Evolutionary conservation across 169 alveolate species (phyloP).

Genomic region (Plasmodium cynomolgi): DNA sequence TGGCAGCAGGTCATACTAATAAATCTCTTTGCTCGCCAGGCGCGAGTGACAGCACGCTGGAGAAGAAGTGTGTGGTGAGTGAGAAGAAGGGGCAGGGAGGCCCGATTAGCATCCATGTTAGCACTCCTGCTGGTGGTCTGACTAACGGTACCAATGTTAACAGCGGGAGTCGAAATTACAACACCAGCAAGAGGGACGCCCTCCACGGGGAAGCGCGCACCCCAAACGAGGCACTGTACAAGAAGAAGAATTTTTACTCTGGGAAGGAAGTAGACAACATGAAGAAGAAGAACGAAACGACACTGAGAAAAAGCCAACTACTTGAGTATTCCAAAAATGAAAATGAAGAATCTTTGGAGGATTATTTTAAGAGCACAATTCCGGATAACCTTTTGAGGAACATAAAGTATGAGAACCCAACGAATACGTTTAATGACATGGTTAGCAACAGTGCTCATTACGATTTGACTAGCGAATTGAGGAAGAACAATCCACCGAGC

Average conservation of each 20-base stretch:
- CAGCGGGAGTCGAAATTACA: background rate
- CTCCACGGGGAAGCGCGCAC: background rate
- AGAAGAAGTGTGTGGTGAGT: background rate
- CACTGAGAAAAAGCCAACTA: background rate
- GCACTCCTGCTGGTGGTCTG: background rate
- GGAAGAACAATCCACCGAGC: background rate
- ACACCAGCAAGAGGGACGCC: background rate
- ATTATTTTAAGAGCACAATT: conserved; percentile 11
- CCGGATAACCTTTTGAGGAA: conserved; percentile 28
- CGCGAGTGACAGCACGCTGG: background rate
- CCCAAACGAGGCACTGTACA: conserved; percentile 2
- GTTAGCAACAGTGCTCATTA: background rate
- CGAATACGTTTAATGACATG: conserved; percentile 19
- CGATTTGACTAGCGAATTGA: conserved; percentile 1
- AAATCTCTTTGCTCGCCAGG: background rate
- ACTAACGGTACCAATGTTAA: background rate
- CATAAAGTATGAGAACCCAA: conserved; percentile 30
- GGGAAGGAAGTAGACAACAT: conserved; percentile 15
- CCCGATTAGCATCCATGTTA: background rate
- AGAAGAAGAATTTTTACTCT: conserved; percentile 1
- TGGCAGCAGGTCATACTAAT: background rate
- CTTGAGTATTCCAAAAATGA: conserved; percentile 11
- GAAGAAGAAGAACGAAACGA: conserved; percentile 28
- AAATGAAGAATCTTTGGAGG: conserved; percentile 27
- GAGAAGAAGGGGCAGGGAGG: background rate